Evolutionary conservation across 805 yeast genomes (phyloP), one percentile per base, ranked within the genome.

Genomic region (Cyberlindnera maritima): DNA sequence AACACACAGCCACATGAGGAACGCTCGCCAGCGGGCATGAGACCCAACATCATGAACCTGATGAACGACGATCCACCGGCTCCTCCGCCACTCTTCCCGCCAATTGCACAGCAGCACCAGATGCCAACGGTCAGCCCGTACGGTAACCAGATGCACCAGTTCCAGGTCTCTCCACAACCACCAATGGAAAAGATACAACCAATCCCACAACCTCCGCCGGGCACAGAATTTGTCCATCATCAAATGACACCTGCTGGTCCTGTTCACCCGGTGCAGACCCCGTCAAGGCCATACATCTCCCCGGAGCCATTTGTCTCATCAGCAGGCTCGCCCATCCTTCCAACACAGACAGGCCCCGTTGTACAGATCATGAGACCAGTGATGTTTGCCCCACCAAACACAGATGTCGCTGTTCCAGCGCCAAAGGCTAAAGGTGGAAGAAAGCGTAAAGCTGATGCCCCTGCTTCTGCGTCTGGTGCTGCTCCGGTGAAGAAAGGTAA

Each of bases 21-120:
- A 9, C 8, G 5, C 5, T 21, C 25, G 15, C 48, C 41, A 4
- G 34, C 44, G 11, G 46, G 44, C 1, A 45, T 43, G 43, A 39
- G 31, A 21, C 49, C 49, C 8, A 49, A 43, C 43, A 46, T 46
- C 38, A 40, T 46, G 46, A 49, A 49, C 41, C 44, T 49, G 21
- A 46, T 49, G 47, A 49, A 49, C 31, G 17, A 28, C 5, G 44
- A 39, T 5, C 20, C 47, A 5, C 11, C 28, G 4, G 17, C 32
- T 10, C 35, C 23, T 10, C 35, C 34, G 11, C 12, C 15, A n/a
- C 25, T 21, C 6, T 13, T 29, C 32, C 32, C 32, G 13, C 32
- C 32, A 12, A 29, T 29, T 4, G 15, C 14, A 4, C 32, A 29
- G 13, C 36, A 32, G 12, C 18, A 17, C n/a, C 19, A n/a, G n/a